Evolutionary conservation across 1,139 yeast species (phyloP).

Genomic region (Saccharomycopsis crataegensis): DNA sequence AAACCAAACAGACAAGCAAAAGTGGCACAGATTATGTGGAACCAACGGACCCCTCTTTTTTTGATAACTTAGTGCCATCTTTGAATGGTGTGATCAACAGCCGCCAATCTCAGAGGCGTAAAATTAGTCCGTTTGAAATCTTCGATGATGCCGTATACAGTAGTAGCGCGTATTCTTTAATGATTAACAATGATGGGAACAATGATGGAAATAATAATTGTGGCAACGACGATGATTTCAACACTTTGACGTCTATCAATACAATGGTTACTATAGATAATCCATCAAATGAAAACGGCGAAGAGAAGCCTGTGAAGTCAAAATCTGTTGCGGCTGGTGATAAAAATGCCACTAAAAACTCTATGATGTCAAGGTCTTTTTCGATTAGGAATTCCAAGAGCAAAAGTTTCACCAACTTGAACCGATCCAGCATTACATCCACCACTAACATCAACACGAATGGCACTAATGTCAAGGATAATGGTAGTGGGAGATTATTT

Average conservation of each 20-base stretch:
- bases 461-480: not conserved
- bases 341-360: not conserved
- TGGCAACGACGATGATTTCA: slow-evolving; percentile 7
- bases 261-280: not conserved
- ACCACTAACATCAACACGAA: not conserved
- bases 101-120: slow-evolving; percentile 29
- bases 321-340: not conserved
- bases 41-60: too few species aligned
- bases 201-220: slow-evolving; percentile 9
- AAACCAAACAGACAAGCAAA: too few species aligned
- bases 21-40: too few species aligned
- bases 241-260: not conserved
- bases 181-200: slow-evolving; percentile 19
- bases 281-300: too few species aligned
- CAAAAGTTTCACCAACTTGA: slow-evolving; percentile 6
- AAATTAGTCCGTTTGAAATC: slow-evolving; percentile 62
- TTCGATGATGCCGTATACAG: slow-evolving; percentile 73
- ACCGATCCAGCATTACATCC: not conserved
- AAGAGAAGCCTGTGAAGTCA: not conserved
- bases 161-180: slow-evolving; percentile 31
- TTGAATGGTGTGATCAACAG: too few species aligned
- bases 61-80: too few species aligned
- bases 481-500: slow-evolving; percentile 23
- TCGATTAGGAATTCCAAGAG: not conserved
- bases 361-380: not conserved